Base-by-base conservation (phyloP, 208 protist genomes). In the Endotrypanum monterogeii region DNA sequence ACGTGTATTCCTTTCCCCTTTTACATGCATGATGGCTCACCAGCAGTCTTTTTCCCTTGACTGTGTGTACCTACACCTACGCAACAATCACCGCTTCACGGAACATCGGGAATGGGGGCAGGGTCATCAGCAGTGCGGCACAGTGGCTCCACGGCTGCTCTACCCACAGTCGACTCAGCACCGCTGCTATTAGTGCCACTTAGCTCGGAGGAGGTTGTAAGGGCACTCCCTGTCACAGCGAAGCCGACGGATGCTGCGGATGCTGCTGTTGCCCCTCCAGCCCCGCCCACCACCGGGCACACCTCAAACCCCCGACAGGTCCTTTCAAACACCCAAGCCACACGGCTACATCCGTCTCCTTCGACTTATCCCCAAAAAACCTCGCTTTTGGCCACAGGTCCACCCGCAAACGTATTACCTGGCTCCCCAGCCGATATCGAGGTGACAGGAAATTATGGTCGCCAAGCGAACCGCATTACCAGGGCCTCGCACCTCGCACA, bases 251-350 rank as follows among this genome's bases (percentile, higher is more conserved):
- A 28, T 57, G 46, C 46, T 57, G 50, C 66, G 7, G 28, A 55
- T 50, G 46, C 28, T 1, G 30, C 55, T 12, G 55, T 54, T 9
- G 16, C 52, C 4, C 23, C 55, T 12, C 76, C 76, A 12, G 68
- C 74, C 5, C 76, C 76, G 9, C 76, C 76, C n/a, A 50, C 71
- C 16, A 56, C 62, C 9, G 44, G n/a, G 55, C 32, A 66, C 32
- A 80, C 76, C 2, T 58, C 65, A 4, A 80, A 80, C 56, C 76
- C 76, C 16, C 76, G 76, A 23, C 70, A 75, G 70, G 70, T 52
- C n/a, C 63, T 80, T 35, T 57, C 23, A 4, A 70, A 75, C n/a
- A 44, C 68, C 3, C 44, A 50, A 32, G 37, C 12, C 46, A 46
- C 58, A 23, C 58, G 20, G 62, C 28, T 44, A 0, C 28, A 68